phyloP scores from a whole-genome alignment of 2,329 filamentous ascomycete species.

The Fusarium continuum region DNA sequence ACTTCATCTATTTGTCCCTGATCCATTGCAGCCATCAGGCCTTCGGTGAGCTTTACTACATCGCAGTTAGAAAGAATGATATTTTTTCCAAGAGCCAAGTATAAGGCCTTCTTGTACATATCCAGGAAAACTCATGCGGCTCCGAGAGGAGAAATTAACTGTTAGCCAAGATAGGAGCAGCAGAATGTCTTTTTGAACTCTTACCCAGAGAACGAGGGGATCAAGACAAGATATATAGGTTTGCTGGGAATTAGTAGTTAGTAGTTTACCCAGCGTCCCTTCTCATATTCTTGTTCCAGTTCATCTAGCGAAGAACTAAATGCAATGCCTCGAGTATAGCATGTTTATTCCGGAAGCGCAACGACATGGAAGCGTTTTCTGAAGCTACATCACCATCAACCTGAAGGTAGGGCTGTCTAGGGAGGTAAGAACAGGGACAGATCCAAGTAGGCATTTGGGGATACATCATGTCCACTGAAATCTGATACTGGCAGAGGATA shows the following conservation, averaged over 20 bases:
- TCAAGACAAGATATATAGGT: conserved; percentile 52
- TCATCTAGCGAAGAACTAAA: conserved; percentile 42
- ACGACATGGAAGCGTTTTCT: conserved; percentile 50
- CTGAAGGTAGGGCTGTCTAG: conserved; percentile 53
- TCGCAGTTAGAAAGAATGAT: conserved; percentile 44
- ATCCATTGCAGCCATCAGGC: conserved; percentile 35
- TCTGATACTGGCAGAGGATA: conserved; percentile 46
- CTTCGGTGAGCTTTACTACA: conserved; percentile 44
- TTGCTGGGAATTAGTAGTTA: conserved; percentile 43
- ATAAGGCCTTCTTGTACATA: conserved; percentile 44
- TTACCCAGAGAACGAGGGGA: conserved; percentile 55
- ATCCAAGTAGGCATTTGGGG: conserved; percentile 53
- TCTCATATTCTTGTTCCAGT: conserved; percentile 47
- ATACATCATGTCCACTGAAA: conserved; percentile 51
- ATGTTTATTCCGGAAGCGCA: conserved; percentile 49
- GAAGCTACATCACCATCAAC: conserved; percentile 48
- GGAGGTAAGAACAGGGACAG: conserved; percentile 50
- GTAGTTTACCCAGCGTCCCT: conserved; percentile 44
- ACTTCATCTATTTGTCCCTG: conserved; percentile 47
- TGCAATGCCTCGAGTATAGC: conserved; percentile 45
- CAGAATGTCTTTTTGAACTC: conserved; percentile 54
- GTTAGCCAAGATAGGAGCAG: conserved; percentile 51
- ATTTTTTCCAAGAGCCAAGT: conserved; percentile 53
- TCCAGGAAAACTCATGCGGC: conserved; percentile 42
- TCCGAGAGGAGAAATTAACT: conserved; percentile 44